These are phyloP conservation scores for Lupinus albus DNA, from an alignment of 306 rosid genomes.

Conservation along the genomic window DNA sequence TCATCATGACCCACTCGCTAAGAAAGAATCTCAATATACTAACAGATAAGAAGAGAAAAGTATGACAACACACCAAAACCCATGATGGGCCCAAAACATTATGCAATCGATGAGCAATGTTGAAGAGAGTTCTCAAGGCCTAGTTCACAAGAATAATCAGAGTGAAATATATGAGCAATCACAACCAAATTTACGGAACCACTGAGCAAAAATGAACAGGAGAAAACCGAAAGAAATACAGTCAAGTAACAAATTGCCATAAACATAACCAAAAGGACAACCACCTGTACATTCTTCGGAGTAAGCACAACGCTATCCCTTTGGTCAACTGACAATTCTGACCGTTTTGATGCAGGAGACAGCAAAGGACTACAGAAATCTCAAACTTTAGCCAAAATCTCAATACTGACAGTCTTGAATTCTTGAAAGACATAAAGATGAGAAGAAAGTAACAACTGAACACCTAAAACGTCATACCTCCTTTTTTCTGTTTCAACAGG, in stretches of 20 bases:
- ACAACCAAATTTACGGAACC: slow-evolving; percentile 34
- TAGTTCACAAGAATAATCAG: slow-evolving; percentile 47
- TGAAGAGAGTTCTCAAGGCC: slow-evolving; percentile 98
- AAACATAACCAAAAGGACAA: slow-evolving; percentile 27
- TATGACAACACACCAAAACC: slow-evolving; percentile 79
- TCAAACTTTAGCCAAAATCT: slow-evolving; percentile 51
- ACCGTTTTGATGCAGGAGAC: slow-evolving; percentile 80
- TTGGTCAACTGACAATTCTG: slow-evolving; percentile 70
- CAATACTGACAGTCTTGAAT: slow-evolving; percentile 47
- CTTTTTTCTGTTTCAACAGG: slow-evolving; percentile 78
- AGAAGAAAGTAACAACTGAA: slow-evolving; percentile 16
- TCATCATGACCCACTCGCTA: slow-evolving; percentile 30
- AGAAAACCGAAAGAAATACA: slow-evolving; percentile 18
- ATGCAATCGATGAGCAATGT: slow-evolving; percentile 91
- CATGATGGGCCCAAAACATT: slow-evolving; percentile 97
- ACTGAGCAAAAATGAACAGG: slow-evolving; percentile 23
- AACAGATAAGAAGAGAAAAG: slow-evolving; percentile 27
- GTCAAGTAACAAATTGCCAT: slow-evolving; percentile 20
- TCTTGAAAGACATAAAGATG: slow-evolving; percentile 27
- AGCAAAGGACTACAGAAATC: slow-evolving; percentile 68
- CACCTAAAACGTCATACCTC: slow-evolving; percentile 58
- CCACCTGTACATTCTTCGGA: slow-evolving; percentile 97
- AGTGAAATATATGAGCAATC: slow-evolving; percentile 26
- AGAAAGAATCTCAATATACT: slow-evolving; percentile 15
- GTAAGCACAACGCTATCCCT: slow-evolving; percentile 87